Evolutionary conservation across 495 filamentous ascomycete species (phyloP), one percentile per base, ranked within the genome.

Genomic region (Aspergillus haitiensis): DNA sequence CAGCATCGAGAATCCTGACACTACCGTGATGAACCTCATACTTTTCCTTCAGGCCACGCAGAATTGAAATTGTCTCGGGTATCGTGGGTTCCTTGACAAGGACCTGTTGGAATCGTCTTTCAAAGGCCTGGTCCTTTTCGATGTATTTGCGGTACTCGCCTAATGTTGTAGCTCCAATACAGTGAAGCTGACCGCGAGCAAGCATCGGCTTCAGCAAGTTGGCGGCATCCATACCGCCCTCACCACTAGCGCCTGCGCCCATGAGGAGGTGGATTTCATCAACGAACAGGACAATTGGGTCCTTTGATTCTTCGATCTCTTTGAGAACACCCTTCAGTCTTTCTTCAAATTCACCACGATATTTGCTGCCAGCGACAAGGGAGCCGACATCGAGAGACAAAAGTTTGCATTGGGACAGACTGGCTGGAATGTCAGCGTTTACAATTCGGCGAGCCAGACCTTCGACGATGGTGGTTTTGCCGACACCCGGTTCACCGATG

Each of bases 211-310:
- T 98, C 63, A 98, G 82, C 46, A 98, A 75, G 70, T 98, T 98
- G 65, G 94, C 94, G 31, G 94, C 95, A 67, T 98, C 94, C 94
- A 98, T 98, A 56, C 94, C 94, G 51, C 94, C 94, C 70, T 98
- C 94, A 47, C 94, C 94, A 58, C 86, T 89, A 34, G 90, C 83
- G 40, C 94, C 94, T 59, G 94, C 94, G 37, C 94, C 94, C 94
- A 98, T 98, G 55, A 98, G 85, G 15, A 98, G 84, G 78, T 98
- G 94, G 51, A 98, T 98, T 68, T 98, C 94, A 69, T 98, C 94
- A 61, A 98, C 93, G 64, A 98, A 98, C 33, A 98, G 85, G 49
- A 98, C 86, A 58, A 98, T 96, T 78, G 91, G 96, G 32, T 98
- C 92, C 70, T 93, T 92, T n/a, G 92, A 92, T 54, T 97, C 90